Conservation (phyloP, 306 rosid species). For the Begonia peltatifolia region DNA sequence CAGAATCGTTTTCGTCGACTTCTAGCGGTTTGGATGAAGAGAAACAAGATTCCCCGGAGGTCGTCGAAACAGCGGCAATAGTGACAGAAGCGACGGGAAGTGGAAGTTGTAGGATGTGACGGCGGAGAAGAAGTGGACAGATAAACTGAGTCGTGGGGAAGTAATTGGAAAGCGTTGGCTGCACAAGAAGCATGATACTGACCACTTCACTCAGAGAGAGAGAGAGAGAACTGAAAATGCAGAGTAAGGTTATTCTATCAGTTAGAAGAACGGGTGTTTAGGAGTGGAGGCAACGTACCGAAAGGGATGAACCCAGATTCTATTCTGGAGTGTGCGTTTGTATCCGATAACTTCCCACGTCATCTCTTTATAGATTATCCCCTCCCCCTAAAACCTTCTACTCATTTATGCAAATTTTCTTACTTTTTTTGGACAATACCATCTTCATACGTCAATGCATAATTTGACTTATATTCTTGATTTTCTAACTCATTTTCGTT, state of each 20-base stretch:
- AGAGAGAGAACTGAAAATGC: background rate
- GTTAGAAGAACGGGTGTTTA: too few relatives aligned
- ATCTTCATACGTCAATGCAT: too few relatives aligned
- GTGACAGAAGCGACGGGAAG: slow-evolving; percentile 9
- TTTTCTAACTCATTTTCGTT: too few relatives aligned
- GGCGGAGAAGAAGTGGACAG: slow-evolving; percentile 17
- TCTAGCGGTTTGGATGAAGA: slow-evolving; percentile 20
- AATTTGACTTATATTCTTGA: too few relatives aligned
- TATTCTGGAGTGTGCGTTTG: too few relatives aligned
- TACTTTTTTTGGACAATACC: too few relatives aligned
- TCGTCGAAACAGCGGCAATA: slow-evolving; percentile 11
- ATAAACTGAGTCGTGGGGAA: slow-evolving; percentile 16
- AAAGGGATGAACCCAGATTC: too few relatives aligned
- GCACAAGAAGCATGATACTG: slow-evolving; percentile 23
- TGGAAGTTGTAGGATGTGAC: slow-evolving; percentile 10
- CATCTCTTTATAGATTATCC: too few relatives aligned
- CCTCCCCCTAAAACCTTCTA: too few relatives aligned
- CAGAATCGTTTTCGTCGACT: slow-evolving; percentile 32
- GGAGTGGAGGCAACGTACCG: too few relatives aligned
- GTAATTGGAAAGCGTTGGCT: slow-evolving; percentile 19
- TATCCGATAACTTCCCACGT: too few relatives aligned
- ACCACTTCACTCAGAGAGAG: background rate
- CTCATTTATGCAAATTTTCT: too few relatives aligned
- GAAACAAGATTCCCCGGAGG: slow-evolving; percentile 18
- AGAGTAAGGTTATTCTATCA: background rate